phyloP scores from a whole-genome alignment of 1,139 yeast species.

The Debaryomycetaceae sp. region DNA sequence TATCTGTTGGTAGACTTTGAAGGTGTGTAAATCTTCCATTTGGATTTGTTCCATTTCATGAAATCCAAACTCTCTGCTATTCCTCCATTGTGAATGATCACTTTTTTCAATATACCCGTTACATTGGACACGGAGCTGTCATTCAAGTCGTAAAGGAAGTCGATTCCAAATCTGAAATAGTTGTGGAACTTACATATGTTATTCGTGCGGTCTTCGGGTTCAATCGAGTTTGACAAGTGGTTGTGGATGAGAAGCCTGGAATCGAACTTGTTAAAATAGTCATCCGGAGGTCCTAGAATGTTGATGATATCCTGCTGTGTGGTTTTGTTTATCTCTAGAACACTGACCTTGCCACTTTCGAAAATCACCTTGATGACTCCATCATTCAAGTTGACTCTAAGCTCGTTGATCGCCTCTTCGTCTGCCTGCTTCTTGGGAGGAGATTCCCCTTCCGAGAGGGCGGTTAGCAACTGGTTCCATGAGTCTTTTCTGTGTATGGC shows the following conservation, averaged over 20 bases:
- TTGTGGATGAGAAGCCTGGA: conserved; percentile 42
- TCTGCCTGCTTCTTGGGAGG: background rate
- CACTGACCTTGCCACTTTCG: conserved; percentile 3
- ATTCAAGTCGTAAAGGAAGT: conserved; percentile 46
- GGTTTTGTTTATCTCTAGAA: conserved; percentile 34
- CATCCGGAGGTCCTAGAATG: conserved; percentile 56
- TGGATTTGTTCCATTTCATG: conserved; percentile 48
- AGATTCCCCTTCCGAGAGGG: conserved; percentile 21
- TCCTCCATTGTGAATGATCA: conserved; percentile 51
- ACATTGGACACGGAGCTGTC: conserved; percentile 13
- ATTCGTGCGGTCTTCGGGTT: conserved; percentile 7
- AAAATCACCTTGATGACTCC: conserved; percentile 11
- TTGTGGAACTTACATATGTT: conserved; percentile 48
- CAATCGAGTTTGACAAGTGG: conserved; percentile 15
- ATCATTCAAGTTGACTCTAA: conserved; percentile 10
- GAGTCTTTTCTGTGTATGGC: conserved; percentile 32
- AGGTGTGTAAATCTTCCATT: conserved; percentile 28
- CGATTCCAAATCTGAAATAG: conserved; percentile 52
- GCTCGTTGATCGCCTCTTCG: conserved; percentile 3
- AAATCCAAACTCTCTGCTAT: conserved; percentile 46
- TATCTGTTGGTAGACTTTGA: conserved; percentile 1
- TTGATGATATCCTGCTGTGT: conserved; percentile 48
- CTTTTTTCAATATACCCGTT: conserved; percentile 33
- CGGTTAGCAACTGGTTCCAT: conserved; percentile 22
- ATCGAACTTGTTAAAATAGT: conserved; percentile 46